These are phyloP conservation scores for Asterochloris erici DNA, from an alignment of 139 green algal species.

Conservation along the genomic window DNA sequence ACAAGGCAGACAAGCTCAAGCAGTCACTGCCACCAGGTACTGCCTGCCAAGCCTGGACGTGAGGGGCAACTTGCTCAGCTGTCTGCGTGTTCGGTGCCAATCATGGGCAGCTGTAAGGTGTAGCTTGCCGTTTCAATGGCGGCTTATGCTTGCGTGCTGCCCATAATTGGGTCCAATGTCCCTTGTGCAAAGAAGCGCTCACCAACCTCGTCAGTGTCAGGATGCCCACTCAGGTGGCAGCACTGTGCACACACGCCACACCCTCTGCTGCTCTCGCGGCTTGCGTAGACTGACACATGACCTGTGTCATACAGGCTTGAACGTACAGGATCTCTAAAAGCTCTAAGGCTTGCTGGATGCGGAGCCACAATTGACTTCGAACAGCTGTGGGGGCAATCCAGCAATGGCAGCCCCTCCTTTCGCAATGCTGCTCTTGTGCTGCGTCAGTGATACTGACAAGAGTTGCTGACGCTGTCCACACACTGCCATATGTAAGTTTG, in stretches of 20 bases:
- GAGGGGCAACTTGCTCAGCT: not conserved
- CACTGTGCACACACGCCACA: not conserved
- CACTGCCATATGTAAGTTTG: too few species aligned
- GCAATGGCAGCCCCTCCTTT: too few species aligned
- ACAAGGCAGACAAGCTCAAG: slow-evolving; percentile 99
- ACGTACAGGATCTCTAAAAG: slow-evolving; percentile 57
- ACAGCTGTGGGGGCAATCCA: too few species aligned
- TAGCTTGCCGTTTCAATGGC: not conserved
- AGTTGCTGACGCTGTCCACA: too few species aligned
- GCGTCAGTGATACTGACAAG: too few species aligned
- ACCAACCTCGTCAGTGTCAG: not conserved
- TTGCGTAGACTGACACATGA: not conserved
- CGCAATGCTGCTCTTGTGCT: too few species aligned
- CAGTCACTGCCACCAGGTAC: slow-evolving; percentile 96
- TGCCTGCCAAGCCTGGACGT: not conserved
- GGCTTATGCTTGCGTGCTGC: not conserved
- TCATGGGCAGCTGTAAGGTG: not conserved
- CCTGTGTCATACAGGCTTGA: slow-evolving; percentile 34
- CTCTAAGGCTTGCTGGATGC: not conserved
- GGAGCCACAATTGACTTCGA: too few species aligned
- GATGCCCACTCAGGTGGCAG: not conserved
- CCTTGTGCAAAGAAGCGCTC: not conserved
- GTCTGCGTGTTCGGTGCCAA: not conserved
- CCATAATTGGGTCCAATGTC: not conserved
- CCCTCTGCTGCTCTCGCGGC: too few species aligned